Conservation (phyloP, 371 early-diverging fungal genomes). For the Ordospora colligata region DNA sequence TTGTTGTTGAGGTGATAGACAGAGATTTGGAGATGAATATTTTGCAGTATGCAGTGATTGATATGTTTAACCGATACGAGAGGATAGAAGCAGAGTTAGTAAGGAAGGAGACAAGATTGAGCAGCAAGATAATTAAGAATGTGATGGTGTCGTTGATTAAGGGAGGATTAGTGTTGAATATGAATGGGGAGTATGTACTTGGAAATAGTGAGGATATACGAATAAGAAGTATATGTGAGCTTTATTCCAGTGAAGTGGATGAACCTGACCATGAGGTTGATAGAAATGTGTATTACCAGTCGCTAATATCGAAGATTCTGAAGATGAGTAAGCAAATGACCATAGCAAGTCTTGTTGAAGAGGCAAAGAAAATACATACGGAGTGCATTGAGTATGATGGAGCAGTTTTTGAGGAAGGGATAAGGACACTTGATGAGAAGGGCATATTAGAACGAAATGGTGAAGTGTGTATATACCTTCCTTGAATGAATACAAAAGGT, state of each 20-base stretch:
- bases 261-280: slow-evolving; percentile 11
- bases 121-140: not conserved
- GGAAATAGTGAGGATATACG: not conserved
- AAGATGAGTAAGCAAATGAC: slow-evolving; percentile 17
- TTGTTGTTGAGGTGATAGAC: not conserved
- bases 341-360: not conserved
- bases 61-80: not conserved
- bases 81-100: not conserved
- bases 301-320: slow-evolving; percentile 12
- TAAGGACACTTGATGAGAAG: slow-evolving; percentile 21
- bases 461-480: not conserved
- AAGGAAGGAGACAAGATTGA: not conserved
- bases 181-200: not conserved
- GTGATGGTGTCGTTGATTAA: not conserved
- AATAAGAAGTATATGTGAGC: not conserved
- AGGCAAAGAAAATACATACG: not conserved
- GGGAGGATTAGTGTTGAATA: not conserved
- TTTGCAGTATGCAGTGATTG: slow-evolving; percentile 15
- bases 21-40: slow-evolving; percentile 14
- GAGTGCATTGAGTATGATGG: not conserved
- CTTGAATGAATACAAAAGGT: too few relatives aligned
- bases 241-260: slow-evolving; percentile 11
- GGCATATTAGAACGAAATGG: slow-evolving; percentile 30
- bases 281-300: slow-evolving; percentile 13
- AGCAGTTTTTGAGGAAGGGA: not conserved